Evolutionary conservation across 2,329 filamentous ascomycete species (phyloP).

Genomic region (Xylaria polymorpha): DNA sequence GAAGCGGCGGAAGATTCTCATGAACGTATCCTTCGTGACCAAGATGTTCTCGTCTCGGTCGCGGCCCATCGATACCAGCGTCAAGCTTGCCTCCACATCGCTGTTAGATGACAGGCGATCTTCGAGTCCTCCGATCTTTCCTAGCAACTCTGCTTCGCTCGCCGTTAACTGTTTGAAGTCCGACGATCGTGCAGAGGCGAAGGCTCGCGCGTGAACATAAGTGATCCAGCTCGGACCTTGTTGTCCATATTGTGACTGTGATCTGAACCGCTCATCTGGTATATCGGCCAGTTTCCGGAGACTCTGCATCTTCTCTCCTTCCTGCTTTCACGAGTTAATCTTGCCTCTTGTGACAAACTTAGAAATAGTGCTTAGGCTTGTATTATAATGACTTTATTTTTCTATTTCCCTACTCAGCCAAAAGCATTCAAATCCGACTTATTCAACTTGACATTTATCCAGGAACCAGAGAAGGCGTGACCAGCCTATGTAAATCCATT

Average conservation of each 20-base stretch:
- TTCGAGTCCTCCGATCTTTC: slow-evolving; percentile 7
- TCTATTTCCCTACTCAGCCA: not conserved
- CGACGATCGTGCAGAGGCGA: not conserved
- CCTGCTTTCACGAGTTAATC: not conserved
- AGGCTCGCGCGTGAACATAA: slow-evolving; percentile 18
- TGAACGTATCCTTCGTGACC: slow-evolving; percentile 22
- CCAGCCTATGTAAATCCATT: not conserved
- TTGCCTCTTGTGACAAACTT: not conserved
- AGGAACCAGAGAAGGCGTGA: not conserved
- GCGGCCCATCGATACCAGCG: slow-evolving; percentile 25
- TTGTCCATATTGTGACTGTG: not conserved
- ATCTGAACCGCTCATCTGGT: slow-evolving; percentile 26
- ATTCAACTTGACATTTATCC: not conserved
- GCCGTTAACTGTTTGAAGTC: slow-evolving; percentile 17
- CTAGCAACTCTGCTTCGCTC: slow-evolving; percentile 7
- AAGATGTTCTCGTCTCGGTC: slow-evolving; percentile 30
- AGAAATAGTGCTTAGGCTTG: not conserved
- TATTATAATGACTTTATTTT: not conserved
- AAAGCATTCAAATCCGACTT: not conserved
- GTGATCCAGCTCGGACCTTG: not conserved
- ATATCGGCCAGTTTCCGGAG: slow-evolving; percentile 33
- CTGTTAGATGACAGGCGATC: slow-evolving; percentile 10
- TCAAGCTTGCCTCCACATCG: slow-evolving; percentile 25
- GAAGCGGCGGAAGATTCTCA: slow-evolving; percentile 20
- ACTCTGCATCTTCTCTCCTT: slow-evolving; percentile 24